Evolutionary conservation across 2,329 filamentous ascomycete species (phyloP).

Genomic region (Colletotrichum kahawae): DNA sequence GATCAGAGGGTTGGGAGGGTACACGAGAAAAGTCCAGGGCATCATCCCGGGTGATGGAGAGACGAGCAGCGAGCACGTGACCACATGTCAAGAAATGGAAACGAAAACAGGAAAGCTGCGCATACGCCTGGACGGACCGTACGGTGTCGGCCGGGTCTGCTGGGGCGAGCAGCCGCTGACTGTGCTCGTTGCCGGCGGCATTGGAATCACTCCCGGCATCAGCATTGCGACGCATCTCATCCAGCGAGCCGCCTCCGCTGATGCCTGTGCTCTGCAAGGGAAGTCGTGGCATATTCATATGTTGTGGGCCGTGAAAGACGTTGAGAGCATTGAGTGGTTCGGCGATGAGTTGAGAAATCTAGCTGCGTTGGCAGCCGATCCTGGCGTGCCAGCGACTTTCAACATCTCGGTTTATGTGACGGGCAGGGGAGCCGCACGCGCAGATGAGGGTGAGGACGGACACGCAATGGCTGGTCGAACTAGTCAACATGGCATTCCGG

Average conservation of each 20-base stretch:
- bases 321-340: neutral
- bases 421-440: neutral
- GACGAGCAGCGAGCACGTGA: neutral
- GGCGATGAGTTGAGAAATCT: neutral
- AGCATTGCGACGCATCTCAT: neutral
- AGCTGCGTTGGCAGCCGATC: neutral
- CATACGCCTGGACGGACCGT: fast-evolving
- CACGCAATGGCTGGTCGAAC: neutral
- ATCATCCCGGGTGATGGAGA: neutral
- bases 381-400: neutral
- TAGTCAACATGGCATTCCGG: fast-evolving
- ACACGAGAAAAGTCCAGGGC: neutral
- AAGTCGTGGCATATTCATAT: neutral
- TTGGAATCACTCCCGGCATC: neutral
- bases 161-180: neutral
- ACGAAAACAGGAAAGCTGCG: fast-evolving
- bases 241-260: neutral
- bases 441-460: neutral
- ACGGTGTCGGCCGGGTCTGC: neutral
- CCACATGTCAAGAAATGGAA: fast-evolving
- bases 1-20: neutral
- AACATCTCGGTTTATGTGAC: neutral
- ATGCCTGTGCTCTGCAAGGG: neutral
- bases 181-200: neutral
- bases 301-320: neutral